These are phyloP conservation scores for Tolypocladium pustulatum DNA, from an alignment of 2,329 filamentous ascomycete genomes.

Conservation along the genomic window DNA sequence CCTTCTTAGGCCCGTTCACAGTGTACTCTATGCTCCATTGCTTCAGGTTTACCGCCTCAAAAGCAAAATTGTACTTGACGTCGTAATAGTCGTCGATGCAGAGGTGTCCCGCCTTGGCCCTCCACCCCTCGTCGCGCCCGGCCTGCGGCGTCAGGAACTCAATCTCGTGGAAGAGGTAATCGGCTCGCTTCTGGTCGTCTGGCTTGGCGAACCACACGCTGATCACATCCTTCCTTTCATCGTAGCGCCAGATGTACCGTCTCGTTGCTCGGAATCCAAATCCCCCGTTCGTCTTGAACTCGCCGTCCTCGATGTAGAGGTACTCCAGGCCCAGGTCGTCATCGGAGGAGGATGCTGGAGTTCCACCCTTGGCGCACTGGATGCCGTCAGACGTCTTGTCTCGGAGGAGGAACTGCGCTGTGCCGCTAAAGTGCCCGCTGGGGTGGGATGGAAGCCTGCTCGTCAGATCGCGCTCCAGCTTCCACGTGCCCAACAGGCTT, in stretches of 20 bases:
- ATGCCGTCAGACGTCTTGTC: slow-evolving; percentile 44
- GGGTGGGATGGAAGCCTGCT: slow-evolving; percentile 48
- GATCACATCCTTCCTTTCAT: slow-evolving; percentile 46
- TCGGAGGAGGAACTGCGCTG: slow-evolving; percentile 53
- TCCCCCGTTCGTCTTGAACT: slow-evolving; percentile 47
- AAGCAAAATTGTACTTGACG: slow-evolving; percentile 57
- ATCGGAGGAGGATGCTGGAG: slow-evolving; percentile 5
- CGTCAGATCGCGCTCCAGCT: slow-evolving; percentile 44
- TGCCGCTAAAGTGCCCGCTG: slow-evolving; percentile 54
- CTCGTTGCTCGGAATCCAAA: slow-evolving; percentile 49
- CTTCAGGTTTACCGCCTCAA: slow-evolving; percentile 43
- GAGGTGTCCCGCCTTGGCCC: slow-evolving; percentile 56
- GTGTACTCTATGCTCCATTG: slow-evolving; percentile 52
- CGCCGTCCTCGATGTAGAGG: slow-evolving; percentile 58
- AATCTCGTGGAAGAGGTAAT: slow-evolving; percentile 69
- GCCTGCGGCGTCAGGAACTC: slow-evolving; percentile 39
- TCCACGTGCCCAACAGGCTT: slow-evolving; percentile 61
- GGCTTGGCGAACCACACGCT: slow-evolving; percentile 65
- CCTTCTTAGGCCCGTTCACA: slow-evolving; percentile 63
- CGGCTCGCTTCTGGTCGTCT: slow-evolving; percentile 49
- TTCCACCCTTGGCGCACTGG: slow-evolving; percentile 15
- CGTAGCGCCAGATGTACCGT: slow-evolving; percentile 65
- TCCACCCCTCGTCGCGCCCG: slow-evolving; percentile 37
- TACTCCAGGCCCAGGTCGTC: slow-evolving; percentile 44
- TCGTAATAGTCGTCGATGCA: slow-evolving; percentile 65